Conservation (phyloP, 2,329 filamentous ascomycete genomes). For the Curvularia sp. region DNA sequence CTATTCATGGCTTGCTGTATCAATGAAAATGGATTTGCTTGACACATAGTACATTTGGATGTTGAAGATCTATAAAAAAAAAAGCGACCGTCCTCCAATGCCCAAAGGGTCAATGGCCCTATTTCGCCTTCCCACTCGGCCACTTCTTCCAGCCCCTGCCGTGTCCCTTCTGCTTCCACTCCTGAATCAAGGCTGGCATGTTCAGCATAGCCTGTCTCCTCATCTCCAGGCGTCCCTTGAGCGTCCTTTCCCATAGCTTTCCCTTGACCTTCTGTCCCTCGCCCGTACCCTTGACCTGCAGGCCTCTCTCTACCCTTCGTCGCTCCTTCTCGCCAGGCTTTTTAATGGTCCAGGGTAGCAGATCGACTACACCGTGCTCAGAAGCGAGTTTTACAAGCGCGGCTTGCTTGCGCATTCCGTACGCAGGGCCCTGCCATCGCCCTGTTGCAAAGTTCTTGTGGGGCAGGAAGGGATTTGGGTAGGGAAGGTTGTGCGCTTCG, state of each 20-base stretch:
- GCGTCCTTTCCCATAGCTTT: slow-evolving; percentile 86
- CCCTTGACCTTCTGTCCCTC: slow-evolving; percentile 94
- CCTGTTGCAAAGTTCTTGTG: slow-evolving; percentile 80
- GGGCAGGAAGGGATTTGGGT: slow-evolving; percentile 81
- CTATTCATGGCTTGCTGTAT: not conserved
- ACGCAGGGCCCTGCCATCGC: slow-evolving; percentile 82
- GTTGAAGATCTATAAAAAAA: not conserved
- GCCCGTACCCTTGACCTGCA: slow-evolving; percentile 91
- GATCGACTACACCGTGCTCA: slow-evolving; percentile 78
- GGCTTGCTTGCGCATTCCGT: slow-evolving; percentile 85
- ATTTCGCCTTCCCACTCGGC: slow-evolving; percentile 58
- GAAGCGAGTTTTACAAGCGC: slow-evolving; percentile 87
- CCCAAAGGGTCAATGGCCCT: slow-evolving; percentile 4
- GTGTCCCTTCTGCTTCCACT: slow-evolving; percentile 84
- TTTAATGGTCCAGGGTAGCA: slow-evolving; percentile 80
- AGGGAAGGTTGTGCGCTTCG: slow-evolving; percentile 54
- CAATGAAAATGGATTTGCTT: not conserved
- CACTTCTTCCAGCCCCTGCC: slow-evolving; percentile 78
- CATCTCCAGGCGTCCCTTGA: slow-evolving; percentile 84
- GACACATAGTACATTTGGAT: slow-evolving; percentile 5
- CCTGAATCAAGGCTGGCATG: slow-evolving; percentile 89
- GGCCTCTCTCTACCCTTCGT: slow-evolving; percentile 76
- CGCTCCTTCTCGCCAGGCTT: slow-evolving; percentile 73
- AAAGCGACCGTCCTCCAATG: not conserved
- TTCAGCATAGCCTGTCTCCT: slow-evolving; percentile 90